Evolutionary conservation across 2,329 filamentous ascomycete species (phyloP), one percentile per base, ranked within the genome.

Genomic region (Fusarium oxysporum): DNA sequence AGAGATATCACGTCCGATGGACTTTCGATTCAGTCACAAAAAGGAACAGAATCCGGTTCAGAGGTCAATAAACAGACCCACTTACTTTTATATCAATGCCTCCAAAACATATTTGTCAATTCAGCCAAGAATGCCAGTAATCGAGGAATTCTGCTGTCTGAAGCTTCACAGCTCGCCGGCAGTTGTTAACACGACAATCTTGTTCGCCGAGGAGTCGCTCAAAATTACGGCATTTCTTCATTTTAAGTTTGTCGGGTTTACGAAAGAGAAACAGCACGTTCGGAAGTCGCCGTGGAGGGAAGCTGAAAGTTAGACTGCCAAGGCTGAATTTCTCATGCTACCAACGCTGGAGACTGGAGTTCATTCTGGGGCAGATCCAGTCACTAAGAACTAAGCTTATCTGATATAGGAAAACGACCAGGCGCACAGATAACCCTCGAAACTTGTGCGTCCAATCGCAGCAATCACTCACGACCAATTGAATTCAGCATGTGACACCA

Each of bases 1-100:
- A 0, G 5, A 7, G 1, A 19, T 19, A 14, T 7, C 5, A 4
- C 5, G 1, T 7, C 19, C 8, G 1, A 16, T 6, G 0, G 4
- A n/a, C 13, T 7, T 1, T 47, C 0, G 13, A 2, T 11, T 2
- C 4, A 30, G 4, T 11, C 25, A n/a, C 14, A 9, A 48, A 50
- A 45, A 33, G 14, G 12, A 33, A 12, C 1, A n/a, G 7, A 23
- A 13, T 17, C 8, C 21, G 1, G 21, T 5, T 1, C 21, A 9
- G 3, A 4, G 17, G 5, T 0, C 0, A 6, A 8, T 30, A 11
- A 16, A 16, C 3, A 3, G 3, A 10, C 25, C 3, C 2, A 14
- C 8, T 3, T 1, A 13, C 7, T 8, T 45, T 12, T 19, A 5
- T 25, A 25, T 25, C 25, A 25, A 25, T 25, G 25, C 19, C 11